phyloP scores from a whole-genome alignment of 1,139 yeast genomes.

The Suzukiozyma palmioleophila region DNA sequence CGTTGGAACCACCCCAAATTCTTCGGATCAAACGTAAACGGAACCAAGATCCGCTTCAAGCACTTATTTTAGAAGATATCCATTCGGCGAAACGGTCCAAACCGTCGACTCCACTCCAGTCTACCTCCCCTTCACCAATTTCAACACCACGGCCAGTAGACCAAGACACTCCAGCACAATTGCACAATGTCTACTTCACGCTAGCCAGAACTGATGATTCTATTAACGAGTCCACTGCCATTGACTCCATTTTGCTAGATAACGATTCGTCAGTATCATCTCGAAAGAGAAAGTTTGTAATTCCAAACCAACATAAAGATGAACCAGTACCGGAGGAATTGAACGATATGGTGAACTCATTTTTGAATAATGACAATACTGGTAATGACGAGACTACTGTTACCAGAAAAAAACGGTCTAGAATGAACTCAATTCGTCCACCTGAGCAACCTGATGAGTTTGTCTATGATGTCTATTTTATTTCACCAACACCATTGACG shows the following conservation, averaged over 20 bases:
- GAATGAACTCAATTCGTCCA: conserved; percentile 1
- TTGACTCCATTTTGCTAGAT: conserved; percentile 17
- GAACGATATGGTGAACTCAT: conserved; percentile 62
- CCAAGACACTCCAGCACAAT: background rate
- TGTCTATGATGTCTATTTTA: conserved; percentile 80
- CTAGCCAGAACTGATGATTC: conserved; percentile 59
- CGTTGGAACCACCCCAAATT: conserved; percentile 46
- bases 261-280: conserved; percentile 8
- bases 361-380: conserved; percentile 26
- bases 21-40: conserved; percentile 82
- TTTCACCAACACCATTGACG: conserved; percentile 34
- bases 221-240: conserved; percentile 13
- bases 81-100: conserved; percentile 42
- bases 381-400: background rate
- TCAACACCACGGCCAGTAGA: conserved; percentile 10
- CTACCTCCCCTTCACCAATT: conserved; percentile 17
- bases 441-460: conserved; percentile 53
- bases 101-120: conserved; percentile 30
- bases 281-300: conserved; percentile 26
- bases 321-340: conserved; percentile 52
- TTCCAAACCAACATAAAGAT: conserved; percentile 39
- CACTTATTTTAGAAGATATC: conserved; percentile 48
- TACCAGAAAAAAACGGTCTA: conserved; percentile 7
- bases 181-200: conserved; percentile 30
- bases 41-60: conserved; percentile 82